Percentiles rank a stretch among this genome's conserved stretches.
Evolutionary conservation across 75 land plant species (phyloP).

Genomic region (Pinus albicaulis): DNA sequence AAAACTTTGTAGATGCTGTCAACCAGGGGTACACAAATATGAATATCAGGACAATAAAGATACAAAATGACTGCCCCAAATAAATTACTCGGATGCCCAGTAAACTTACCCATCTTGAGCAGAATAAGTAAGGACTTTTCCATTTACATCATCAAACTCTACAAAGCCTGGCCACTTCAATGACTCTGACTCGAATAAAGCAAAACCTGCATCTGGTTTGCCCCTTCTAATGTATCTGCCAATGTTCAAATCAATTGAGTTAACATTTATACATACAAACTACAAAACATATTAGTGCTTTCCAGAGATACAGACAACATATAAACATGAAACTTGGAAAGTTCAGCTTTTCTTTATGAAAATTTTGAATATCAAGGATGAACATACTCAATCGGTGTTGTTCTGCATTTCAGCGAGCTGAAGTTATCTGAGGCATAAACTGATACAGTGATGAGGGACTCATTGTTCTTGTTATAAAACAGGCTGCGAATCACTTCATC

Average conservation of each 20-base stretch:
- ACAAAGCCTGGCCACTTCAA: slow-evolving; percentile 99
- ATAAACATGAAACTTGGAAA: background rate
- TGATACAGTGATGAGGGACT: slow-evolving; percentile 95
- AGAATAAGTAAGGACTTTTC: slow-evolving; percentile 94
- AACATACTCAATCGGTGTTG: slow-evolving; percentile 73
- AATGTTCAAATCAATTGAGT: background rate
- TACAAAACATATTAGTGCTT: too few relatives aligned
- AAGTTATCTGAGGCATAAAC: slow-evolving; percentile 97
- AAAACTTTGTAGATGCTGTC: slow-evolving; percentile 53
- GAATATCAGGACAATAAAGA: background rate
- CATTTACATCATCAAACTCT: slow-evolving; percentile 99
- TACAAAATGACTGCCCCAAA: background rate
- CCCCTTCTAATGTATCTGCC: slow-evolving; percentile 83
- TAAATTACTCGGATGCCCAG: background rate
- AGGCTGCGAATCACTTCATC: slow-evolving; percentile 99
- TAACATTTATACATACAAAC: too few relatives aligned
- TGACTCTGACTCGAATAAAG: slow-evolving; percentile 92
- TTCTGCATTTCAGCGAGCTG: slow-evolving; percentile 42
- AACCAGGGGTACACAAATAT: background rate
- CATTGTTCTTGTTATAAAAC: slow-evolving; percentile 97
- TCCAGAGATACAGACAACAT: background rate
- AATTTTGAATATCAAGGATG: background rate
- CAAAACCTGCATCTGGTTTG: slow-evolving; percentile 90
- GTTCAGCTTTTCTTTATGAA: background rate
- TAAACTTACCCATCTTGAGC: slow-evolving; percentile 85